Evolutionary conservation across 495 filamentous ascomycete species (phyloP).

Genomic region (Penicillium atrosanguineum): DNA sequence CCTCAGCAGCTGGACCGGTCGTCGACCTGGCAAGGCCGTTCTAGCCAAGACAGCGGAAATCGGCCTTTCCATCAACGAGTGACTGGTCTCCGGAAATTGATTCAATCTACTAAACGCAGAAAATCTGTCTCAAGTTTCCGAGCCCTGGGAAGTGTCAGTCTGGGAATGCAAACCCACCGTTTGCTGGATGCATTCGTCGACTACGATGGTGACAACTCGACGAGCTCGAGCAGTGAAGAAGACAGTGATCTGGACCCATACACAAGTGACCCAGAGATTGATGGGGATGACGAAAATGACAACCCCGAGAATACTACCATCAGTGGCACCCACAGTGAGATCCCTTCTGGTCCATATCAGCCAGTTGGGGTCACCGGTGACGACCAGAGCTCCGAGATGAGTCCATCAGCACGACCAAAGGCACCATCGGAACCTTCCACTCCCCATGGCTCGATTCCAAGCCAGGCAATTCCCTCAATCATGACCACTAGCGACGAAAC

Average conservation of each 20-base stretch:
- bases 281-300: slow-evolving; percentile 40
- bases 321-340: slow-evolving; percentile 11
- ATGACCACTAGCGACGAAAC: slow-evolving; percentile 50
- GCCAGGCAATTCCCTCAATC: slow-evolving; percentile 38
- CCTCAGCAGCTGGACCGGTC: slow-evolving; percentile 25
- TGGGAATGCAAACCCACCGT: slow-evolving; percentile 77
- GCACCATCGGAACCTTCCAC: slow-evolving; percentile 12
- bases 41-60: slow-evolving; percentile 52
- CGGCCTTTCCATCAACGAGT: slow-evolving; percentile 37
- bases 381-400: slow-evolving; percentile 14
- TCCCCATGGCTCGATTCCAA: background rate
- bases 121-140: slow-evolving; percentile 64
- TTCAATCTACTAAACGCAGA: slow-evolving; percentile 49
- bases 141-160: slow-evolving; percentile 58
- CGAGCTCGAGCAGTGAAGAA: slow-evolving; percentile 45
- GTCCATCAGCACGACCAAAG: slow-evolving; percentile 14
- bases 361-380: slow-evolving; percentile 22
- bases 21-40: slow-evolving; percentile 52
- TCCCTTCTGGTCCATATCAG: slow-evolving; percentile 5
- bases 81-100: slow-evolving; percentile 49
- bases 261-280: slow-evolving; percentile 25
- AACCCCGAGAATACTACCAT: slow-evolving; percentile 11
- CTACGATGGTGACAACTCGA: slow-evolving; percentile 46
- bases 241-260: slow-evolving; percentile 46
- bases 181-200: slow-evolving; percentile 63